These are phyloP conservation scores for Mycena crocata DNA, from an alignment of 768 basidiomycete species.

Conservation along the genomic window DNA sequence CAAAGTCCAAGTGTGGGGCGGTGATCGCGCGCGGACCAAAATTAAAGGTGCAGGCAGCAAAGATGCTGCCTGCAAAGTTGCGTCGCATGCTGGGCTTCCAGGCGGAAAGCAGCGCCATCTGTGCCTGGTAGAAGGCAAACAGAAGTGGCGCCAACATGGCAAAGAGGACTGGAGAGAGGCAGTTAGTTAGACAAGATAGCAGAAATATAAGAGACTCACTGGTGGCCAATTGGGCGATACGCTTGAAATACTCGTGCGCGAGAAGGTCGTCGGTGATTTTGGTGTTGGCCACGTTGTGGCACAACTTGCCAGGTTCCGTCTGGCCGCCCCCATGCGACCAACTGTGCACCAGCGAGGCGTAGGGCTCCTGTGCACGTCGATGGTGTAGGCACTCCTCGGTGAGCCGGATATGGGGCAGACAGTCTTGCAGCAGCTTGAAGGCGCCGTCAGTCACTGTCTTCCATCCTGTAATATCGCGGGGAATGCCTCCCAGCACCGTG, in stretches of 20 bases:
- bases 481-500: constrained; percentile 16
- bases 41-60: constrained; percentile 43
- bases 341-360: neutral
- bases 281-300: constrained; percentile 8
- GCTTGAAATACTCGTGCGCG: constrained; percentile 5
- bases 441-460: neutral
- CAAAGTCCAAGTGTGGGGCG: constrained; percentile 40
- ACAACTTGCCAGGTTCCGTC: constrained; percentile 8
- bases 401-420: neutral
- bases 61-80: constrained; percentile 28
- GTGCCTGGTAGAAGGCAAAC: neutral
- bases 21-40: constrained; percentile 37
- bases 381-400: neutral
- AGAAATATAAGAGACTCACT: neutral
- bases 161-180: neutral
- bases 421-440: neutral
- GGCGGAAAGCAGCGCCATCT: neutral
- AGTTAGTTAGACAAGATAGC: neutral
- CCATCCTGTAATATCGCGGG: constrained; percentile 6
- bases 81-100: neutral
- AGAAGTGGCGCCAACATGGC: constrained; percentile 2
- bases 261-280: constrained; percentile 12
- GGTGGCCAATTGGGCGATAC: constrained; percentile 5
- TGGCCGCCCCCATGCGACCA: constrained; percentile 4
- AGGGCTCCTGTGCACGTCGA: constrained; percentile 8